Conservation (phyloP, 805 yeast genomes). For the Candida easanensis region DNA sequence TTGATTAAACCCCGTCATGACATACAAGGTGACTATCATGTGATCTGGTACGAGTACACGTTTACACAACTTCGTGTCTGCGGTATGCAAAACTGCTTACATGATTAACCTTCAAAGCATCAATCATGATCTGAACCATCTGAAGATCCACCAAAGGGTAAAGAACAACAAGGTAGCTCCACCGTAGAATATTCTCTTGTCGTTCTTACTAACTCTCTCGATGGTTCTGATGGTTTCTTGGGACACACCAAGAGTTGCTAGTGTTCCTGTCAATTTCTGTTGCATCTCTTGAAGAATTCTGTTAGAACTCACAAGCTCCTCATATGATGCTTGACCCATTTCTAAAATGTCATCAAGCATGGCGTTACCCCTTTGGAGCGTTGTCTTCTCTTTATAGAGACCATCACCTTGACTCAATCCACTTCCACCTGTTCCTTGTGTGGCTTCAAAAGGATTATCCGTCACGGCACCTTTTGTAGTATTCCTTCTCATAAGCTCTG, state of each 20-base stretch:
- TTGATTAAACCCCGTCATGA: no score
- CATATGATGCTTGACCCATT: conserved; percentile 83
- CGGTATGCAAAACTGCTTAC: no score
- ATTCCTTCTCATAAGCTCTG: conserved; percentile 42
- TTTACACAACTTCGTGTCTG: no score
- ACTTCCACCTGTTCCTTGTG: not conserved
- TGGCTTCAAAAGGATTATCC: conserved; percentile 22
- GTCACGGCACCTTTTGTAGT: conserved; percentile 4
- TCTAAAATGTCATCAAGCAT: conserved; percentile 88
- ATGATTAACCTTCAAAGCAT: no score
- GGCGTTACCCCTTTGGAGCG: conserved; percentile 64
- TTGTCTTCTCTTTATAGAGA: conserved; percentile 61
- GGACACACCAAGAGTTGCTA: conserved; percentile 83
- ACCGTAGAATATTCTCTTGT: conserved; percentile 82
- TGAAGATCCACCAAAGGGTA: conserved; percentile 63
- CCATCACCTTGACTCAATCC: conserved; percentile 47
- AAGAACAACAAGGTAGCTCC: conserved; percentile 62
- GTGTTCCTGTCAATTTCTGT: conserved; percentile 53
- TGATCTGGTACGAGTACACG: no score
- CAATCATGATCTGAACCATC: conserved; percentile 40
- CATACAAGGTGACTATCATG: no score
- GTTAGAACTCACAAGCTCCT: conserved; percentile 83
- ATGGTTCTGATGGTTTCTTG: conserved; percentile 77
- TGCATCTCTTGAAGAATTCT: conserved; percentile 54
- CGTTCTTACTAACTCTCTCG: conserved; percentile 80